Evolutionary conservation across 2,329 filamentous ascomycete genomes (phyloP).

Genomic region (Neurospora sp.): DNA sequence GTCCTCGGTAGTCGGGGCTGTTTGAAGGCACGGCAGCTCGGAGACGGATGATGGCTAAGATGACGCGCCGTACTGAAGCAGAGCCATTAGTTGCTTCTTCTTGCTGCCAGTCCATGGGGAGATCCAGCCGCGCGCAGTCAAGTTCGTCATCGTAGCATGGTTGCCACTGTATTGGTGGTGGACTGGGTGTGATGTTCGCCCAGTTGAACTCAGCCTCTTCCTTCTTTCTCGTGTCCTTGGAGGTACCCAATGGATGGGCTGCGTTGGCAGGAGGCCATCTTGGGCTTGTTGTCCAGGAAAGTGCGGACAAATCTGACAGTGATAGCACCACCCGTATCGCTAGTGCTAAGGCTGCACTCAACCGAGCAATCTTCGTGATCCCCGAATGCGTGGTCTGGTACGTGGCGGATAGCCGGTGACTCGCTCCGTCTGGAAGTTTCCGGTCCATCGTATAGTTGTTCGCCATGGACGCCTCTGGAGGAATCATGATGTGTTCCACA

Average conservation of each 20-base stretch:
- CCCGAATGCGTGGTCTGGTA: background rate
- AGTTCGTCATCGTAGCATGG: slow-evolving; percentile 24
- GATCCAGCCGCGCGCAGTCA: slow-evolving; percentile 28
- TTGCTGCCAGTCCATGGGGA: slow-evolving; percentile 32
- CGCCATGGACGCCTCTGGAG: background rate
- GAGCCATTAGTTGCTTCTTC: background rate
- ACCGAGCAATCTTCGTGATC: background rate
- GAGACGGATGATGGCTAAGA: slow-evolving; percentile 29
- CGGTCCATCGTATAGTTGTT: background rate
- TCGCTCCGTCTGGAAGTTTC: background rate
- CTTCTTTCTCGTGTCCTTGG: background rate
- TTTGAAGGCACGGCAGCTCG: slow-evolving; percentile 20
- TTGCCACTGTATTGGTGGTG: slow-evolving; percentile 23
- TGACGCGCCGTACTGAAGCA: slow-evolving; percentile 16
- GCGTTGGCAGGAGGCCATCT: background rate
- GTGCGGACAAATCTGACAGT: background rate
- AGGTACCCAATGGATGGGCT: too few relatives aligned
- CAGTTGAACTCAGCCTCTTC: slow-evolving; percentile 3
- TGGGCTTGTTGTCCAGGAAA: background rate
- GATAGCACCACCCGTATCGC: background rate
- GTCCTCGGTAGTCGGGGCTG: slow-evolving; percentile 22
- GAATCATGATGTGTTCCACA: background rate
- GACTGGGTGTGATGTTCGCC: slow-evolving; percentile 21
- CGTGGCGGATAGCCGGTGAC: background rate
- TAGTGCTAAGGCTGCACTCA: background rate